Base-by-base conservation (phyloP, 306 rosid species). In the Castanea sativa region DNA sequence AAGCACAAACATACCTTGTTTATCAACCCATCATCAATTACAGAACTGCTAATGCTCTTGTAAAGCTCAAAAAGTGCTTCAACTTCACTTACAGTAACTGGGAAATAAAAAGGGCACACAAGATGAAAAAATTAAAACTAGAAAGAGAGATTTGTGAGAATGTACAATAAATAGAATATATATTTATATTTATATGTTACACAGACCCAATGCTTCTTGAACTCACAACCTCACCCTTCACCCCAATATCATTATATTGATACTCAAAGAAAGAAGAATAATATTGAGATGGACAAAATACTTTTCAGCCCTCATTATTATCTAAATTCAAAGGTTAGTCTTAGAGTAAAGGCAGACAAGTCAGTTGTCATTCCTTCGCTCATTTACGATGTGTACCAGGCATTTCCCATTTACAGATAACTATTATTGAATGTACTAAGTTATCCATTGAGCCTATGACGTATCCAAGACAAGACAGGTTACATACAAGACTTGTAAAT, bases 41-140 rank as follows among this genome's bases (percentile, higher is more conserved):
- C 88, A 3, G 97, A 92, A 38, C 90, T 52, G 81, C 99, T 91
- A 65, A 92, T 92, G 78, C 87, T 90, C 89, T 94, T 94, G 68
- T 83, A 94, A 59, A 94, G 95, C 85, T 94, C 99, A 83, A 87
- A 91, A 19, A 94, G 80, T 63, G 99, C 99, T 90, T 94, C 99
- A 81, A 92, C 91, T 76, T 94, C 99, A 20, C 92, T 92, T 14
- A 94, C 91, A 15, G 91, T 85, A 55, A 94, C 99, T 94, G 87
- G 3, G 25, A 79, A 87, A 80, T 71, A 88, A 52, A 85, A 58
- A 51, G 68, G 57, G 73, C 25, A 60, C 76, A 67, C 33, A 79
- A 69, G 29, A 81, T 74, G 25, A 81, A 45, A 8, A 55, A 12
- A 49, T 41, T 63, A 81, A 69, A 63, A 43, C 69, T 14, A 70